Evolutionary conservation across 176 grass and related monocot genomes (phyloP), one percentile per base, ranked within the genome.

Genomic region (Oryza coarctata): DNA sequence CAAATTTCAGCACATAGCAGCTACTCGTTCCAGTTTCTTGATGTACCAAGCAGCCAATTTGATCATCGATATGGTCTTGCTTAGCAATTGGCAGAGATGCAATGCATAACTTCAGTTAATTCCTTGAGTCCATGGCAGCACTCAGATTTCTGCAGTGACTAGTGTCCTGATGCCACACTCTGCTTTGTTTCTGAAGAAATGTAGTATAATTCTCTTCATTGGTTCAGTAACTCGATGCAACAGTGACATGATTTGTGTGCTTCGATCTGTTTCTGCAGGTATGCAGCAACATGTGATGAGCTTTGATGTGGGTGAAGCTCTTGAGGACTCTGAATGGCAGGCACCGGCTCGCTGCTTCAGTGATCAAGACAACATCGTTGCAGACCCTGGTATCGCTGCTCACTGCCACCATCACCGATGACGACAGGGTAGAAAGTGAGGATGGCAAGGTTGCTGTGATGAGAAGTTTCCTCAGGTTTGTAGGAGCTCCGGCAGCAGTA

Each of bases 251-350:
- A 65, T 72, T 8, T 14, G 36, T 47, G 22, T 17, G 49, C 6
- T 70, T n/a, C 2, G 8, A 58, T 60, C 3, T 81, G 6, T 70
- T 76, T 57, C 55, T 35, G 0, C 78, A 82, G 86, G 81, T 20
- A 92, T 86, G 79, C 74, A 80, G 18, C 85, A 77, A 38, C 77
- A 90, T 38, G 91, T 93, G 45, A 93, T 93, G 81, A 87, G 76
- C 18, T 93, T 93, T 31, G 87, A 93, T 43, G 91, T 82, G 20
- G 91, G 91, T 12, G 68, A 15, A 22, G 61, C 65, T 12, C 91
- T 93, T 15, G 85, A 93, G 49, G 91, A 93, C 65, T 78, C 87
- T 32, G 26, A 82, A 22, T 93, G 87, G 91, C 91, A 93, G 33
- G 91, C 91, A 1, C 91, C 91, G 0, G 29, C 77, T 15, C 34